Evolutionary conservation across 1,139 yeast genomes (phyloP), one percentile per base, ranked within the genome.

Genomic region (Tardiomyces depauwii): DNA sequence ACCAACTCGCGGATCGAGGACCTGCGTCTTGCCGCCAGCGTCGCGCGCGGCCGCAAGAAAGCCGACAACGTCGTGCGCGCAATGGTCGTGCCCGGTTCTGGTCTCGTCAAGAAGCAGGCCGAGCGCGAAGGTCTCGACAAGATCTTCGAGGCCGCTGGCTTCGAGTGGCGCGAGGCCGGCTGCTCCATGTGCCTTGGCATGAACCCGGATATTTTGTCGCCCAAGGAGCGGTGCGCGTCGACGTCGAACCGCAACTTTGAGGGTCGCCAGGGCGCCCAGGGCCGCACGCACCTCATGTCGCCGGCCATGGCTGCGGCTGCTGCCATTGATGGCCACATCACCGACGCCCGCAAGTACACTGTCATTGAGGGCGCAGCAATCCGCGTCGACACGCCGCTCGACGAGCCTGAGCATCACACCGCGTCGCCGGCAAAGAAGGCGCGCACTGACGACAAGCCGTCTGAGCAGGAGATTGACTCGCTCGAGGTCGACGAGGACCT

Each of bases 271-370:
- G 98, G 98, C 70, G 95, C 96, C 45, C 71, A 70, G 50, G 87
- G 96, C n/a, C 79, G 98, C 72, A 91, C 97, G 19, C 98, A 91
- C 63, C 76, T 91, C 63, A 87, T 89, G 94, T 87, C 96, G 14
- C 98, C 98, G 36, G 95, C 95, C 32, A 91, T 91, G 98, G 97
- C 98, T 43, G 98, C 98, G 19, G 96, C 96, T 36, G 97, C 98
- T 30, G 96, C 93, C 57, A 82, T 91, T 54, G 78, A 77, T 49
- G 98, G 98, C 55, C 89, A 82, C 62, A 82, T 91, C 61, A 77
- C 85, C 43, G 98, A 91, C 64, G 89, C 88, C 55, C 82, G 97
- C 67, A 66, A 71, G 49, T 85, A 78, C 55, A 76, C 76, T 53
- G 81, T 94, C 48, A 68, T 77, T 49, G 70, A 87, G 49, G 63